A percentile compares a stretch with the other conserved stretches of the same genome.
These are phyloP conservation scores for Aspergillus homomorphus DNA, from an alignment of 495 filamentous ascomycete species.

Conservation along the genomic window DNA sequence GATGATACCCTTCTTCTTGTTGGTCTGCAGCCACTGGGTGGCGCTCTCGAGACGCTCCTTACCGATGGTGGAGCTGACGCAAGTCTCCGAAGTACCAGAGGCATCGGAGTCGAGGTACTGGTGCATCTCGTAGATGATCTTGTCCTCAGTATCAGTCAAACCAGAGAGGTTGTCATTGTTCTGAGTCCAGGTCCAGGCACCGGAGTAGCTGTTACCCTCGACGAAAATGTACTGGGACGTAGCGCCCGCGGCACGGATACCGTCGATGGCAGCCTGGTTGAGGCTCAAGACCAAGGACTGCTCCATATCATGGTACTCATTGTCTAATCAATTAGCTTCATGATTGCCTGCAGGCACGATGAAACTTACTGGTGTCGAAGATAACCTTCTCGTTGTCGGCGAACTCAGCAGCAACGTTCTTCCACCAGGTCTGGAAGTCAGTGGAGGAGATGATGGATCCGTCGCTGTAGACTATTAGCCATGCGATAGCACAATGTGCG, in stretches of 20 bases:
- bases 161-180: conserved; percentile 52
- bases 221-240: conserved; percentile 69
- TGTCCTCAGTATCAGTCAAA: conserved; percentile 60
- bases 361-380: conserved; percentile 48
- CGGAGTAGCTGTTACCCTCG: conserved; percentile 68
- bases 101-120: conserved; percentile 54
- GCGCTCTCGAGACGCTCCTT: conserved; percentile 60
- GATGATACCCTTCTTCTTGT: conserved; percentile 64
- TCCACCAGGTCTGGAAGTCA: conserved; percentile 63
- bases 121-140: conserved; percentile 56
- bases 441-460: conserved; percentile 62
- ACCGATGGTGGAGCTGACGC: conserved; percentile 63
- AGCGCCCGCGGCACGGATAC: conserved; percentile 66
- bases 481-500: neutral
- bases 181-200: conserved; percentile 55
- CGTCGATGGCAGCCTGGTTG: conserved; percentile 73
- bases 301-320: conserved; percentile 74
- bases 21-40: conserved; percentile 65
- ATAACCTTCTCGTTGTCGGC: conserved; percentile 59
- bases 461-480: conserved; percentile 43
- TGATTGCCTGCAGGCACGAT: neutral
- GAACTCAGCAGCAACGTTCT: conserved; percentile 58
- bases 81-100: conserved; percentile 58
- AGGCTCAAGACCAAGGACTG: conserved; percentile 64
- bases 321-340: conserved; percentile 44